These are phyloP conservation scores for Wickerhamiella lipophila DNA, from an alignment of 805 yeast species.

Conservation along the genomic window DNA sequence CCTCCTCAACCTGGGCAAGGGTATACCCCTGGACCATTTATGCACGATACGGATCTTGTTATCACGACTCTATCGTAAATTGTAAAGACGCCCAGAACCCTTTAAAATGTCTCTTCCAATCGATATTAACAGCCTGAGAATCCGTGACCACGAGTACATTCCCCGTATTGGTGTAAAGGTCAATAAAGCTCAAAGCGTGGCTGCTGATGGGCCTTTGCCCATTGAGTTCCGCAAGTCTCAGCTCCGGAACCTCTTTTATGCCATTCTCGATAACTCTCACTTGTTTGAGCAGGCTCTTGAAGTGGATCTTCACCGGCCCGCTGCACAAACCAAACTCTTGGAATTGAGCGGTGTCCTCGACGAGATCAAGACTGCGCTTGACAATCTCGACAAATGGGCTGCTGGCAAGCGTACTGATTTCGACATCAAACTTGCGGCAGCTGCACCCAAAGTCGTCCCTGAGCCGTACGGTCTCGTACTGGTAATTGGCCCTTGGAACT, in stretches of 20 bases:
- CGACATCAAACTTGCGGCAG: constrained; percentile 19
- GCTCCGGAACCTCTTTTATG: constrained; percentile 54
- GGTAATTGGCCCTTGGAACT: constrained; percentile 69
- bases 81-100: neutral
- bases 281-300: constrained; percentile 41
- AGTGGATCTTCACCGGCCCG: constrained; percentile 55
- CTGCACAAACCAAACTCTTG: constrained; percentile 44
- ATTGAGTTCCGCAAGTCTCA: constrained; percentile 46
- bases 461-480: constrained; percentile 50
- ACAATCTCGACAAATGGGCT: constrained; percentile 47
- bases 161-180: neutral
- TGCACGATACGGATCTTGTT: too few relatives aligned
- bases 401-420: constrained; percentile 33
- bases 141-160: neutral
- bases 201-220: constrained; percentile 23
- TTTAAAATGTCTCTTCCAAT: neutral
- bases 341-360: constrained; percentile 42
- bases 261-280: constrained; percentile 45
- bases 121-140: neutral
- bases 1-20: too few relatives aligned
- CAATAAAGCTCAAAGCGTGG: neutral
- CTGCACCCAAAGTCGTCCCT: constrained; percentile 17
- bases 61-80: too few relatives aligned
- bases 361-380: constrained; percentile 50
- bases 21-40: too few relatives aligned